Conservation (phyloP, 108 stramenopile species). For the Cyclotella baltica region DNA sequence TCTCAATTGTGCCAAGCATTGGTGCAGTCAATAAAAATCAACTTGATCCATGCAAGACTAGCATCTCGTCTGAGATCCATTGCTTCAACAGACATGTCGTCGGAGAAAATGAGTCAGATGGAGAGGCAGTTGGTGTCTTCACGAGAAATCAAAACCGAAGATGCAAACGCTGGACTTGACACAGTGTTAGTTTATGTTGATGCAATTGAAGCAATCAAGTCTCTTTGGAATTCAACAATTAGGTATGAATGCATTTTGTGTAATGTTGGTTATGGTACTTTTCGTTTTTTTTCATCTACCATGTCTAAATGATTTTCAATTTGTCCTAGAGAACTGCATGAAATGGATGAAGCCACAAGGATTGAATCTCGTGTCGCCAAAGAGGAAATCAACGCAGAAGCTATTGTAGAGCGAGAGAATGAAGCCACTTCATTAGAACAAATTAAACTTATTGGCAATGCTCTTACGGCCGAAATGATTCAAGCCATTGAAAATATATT, state of each 20-base stretch:
- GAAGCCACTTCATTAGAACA: conserved; percentile 41
- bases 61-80: conserved; percentile 17
- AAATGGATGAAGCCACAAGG: conserved; percentile 41
- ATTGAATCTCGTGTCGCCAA: conserved; percentile 45
- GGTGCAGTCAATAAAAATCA: conserved; percentile 20
- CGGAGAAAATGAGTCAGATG: conserved; percentile 23
- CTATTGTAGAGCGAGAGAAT: conserved; percentile 56
- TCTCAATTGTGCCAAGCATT: conserved; percentile 20
- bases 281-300: background rate
- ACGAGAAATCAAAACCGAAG: conserved; percentile 30
- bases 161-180: conserved; percentile 24
- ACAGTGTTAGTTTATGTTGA: conserved; percentile 25
- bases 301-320: background rate
- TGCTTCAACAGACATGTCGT: conserved; percentile 16
- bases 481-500: conserved; percentile 52
- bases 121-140: conserved; percentile 26
- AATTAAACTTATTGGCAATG: conserved; percentile 55
- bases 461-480: conserved; percentile 42
- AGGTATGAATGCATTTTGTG: conserved; percentile 5
- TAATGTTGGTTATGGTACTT: background rate
- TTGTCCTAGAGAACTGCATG: conserved; percentile 30
- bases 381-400: conserved; percentile 56
- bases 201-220: conserved; percentile 26
- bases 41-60: conserved; percentile 23
- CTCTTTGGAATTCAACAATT: conserved; percentile 32